Conservation (phyloP, 2,329 filamentous ascomycete genomes). For the Fusarium sarcochroum region DNA sequence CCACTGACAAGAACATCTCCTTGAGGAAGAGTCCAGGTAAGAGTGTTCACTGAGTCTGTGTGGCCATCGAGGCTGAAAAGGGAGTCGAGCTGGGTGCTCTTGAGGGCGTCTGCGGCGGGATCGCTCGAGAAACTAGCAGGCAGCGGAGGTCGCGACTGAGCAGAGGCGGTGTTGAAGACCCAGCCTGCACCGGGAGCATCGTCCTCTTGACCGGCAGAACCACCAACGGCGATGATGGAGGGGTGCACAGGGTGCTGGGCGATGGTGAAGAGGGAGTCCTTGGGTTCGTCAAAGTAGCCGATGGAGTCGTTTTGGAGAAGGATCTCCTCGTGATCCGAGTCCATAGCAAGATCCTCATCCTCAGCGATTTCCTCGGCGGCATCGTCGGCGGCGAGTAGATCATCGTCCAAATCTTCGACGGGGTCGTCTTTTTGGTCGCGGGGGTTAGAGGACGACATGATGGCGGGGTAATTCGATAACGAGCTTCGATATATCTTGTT, state of each 20-base stretch:
- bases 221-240: conserved; percentile 87
- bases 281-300: conserved; percentile 92
- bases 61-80: conserved; percentile 89
- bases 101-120: conserved; percentile 63
- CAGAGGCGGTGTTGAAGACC: conserved; percentile 81
- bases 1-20: conserved; percentile 90
- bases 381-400: conserved; percentile 68
- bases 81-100: conserved; percentile 71
- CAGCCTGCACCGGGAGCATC: conserved; percentile 83
- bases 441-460: conserved; percentile 52
- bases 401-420: conserved; percentile 54
- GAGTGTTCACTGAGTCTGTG: conserved; percentile 88
- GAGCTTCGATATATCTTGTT: conserved; percentile 1
- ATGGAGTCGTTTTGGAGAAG: conserved; percentile 90
- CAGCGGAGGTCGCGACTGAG: conserved; percentile 75
- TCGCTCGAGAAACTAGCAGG: conserved; percentile 81
- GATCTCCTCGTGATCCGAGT: conserved; percentile 82
- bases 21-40: conserved; percentile 84
- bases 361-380: conserved; percentile 81
- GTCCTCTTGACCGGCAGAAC: conserved; percentile 72
- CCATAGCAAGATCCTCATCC: conserved; percentile 84
- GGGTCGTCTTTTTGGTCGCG: conserved; percentile 46
- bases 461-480: conserved; percentile 44
- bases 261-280: conserved; percentile 94
- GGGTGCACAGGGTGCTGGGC: conserved; percentile 88